phyloP scores from a whole-genome alignment of 2,329 filamentous ascomycete genomes.

The Elsinoe fawcettii region DNA sequence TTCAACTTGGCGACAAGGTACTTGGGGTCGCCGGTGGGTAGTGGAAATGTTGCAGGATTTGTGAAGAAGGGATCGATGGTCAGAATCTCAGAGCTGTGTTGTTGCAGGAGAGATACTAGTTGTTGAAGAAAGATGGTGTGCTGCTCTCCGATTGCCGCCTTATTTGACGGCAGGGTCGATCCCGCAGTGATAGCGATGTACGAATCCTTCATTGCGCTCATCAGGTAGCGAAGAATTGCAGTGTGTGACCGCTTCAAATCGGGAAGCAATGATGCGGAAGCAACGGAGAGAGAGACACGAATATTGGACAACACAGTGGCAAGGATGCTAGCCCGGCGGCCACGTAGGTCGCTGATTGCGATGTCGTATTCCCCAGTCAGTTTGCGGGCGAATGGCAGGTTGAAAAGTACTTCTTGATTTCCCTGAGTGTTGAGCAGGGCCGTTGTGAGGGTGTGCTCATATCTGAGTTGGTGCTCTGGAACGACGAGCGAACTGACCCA shows the following conservation, averaged over 20 bases:
- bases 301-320: slow-evolving; percentile 53
- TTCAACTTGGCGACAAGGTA: slow-evolving; percentile 56
- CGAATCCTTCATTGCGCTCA: slow-evolving; percentile 54
- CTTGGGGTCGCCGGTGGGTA: slow-evolving; percentile 52
- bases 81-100: slow-evolving; percentile 52
- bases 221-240: slow-evolving; percentile 47
- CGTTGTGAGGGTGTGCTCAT: slow-evolving; percentile 51
- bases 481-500: slow-evolving; percentile 53
- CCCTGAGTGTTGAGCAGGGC: slow-evolving; percentile 44
- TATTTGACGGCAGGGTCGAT: neutral
- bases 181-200: slow-evolving; percentile 46
- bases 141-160: slow-evolving; percentile 34
- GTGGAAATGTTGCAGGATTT: slow-evolving; percentile 51
- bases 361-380: slow-evolving; percentile 37
- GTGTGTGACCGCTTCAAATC: slow-evolving; percentile 42
- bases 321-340: slow-evolving; percentile 48
- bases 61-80: slow-evolving; percentile 53
- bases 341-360: slow-evolving; percentile 44
- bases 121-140: slow-evolving; percentile 57
- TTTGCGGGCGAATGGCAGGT: slow-evolving; percentile 47
- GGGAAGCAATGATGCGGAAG: slow-evolving; percentile 27
- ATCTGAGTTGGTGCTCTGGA: slow-evolving; percentile 53
- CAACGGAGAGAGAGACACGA: slow-evolving; percentile 41
- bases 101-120: slow-evolving; percentile 52
- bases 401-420: slow-evolving; percentile 44